Percentiles rank a stretch among this genome's conserved stretches.
These are phyloP conservation scores for Grigorovia yakushimaensis DNA, from an alignment of 805 yeast genomes.

Conservation along the genomic window DNA sequence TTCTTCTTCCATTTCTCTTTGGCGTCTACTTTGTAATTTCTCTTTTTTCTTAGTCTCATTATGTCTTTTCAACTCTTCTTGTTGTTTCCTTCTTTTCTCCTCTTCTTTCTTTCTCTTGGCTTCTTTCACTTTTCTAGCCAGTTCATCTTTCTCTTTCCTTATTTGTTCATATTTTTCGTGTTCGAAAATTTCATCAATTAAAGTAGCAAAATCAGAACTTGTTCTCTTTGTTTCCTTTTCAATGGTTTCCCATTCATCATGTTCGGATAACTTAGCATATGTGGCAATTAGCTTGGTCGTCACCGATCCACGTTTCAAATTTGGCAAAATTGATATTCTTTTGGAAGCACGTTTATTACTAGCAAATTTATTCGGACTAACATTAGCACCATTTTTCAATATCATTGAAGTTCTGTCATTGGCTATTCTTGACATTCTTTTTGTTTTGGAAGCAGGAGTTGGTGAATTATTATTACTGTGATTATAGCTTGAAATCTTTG, in stretches of 20 bases:
- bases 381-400: conserved; percentile 11
- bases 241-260: conserved; percentile 56
- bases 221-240: conserved; percentile 69
- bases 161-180: conserved; percentile 56
- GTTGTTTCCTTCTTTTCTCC: conserved; percentile 24
- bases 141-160: conserved; percentile 40
- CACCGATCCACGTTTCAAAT: conserved; percentile 55
- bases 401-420: conserved; percentile 8
- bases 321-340: conserved; percentile 32
- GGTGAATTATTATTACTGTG: conserved; percentile 19
- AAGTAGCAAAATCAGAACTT: conserved; percentile 65
- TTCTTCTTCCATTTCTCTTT: conserved; percentile 21
- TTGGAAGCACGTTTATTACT: conserved; percentile 16
- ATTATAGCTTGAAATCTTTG: conserved; percentile 18
- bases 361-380: conserved; percentile 1
- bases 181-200: conserved; percentile 68
- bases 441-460: conserved; percentile 23
- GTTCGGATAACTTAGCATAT: conserved; percentile 60
- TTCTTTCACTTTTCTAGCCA: conserved; percentile 36
- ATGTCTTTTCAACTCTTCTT: conserved; percentile 15
- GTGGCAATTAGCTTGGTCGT: conserved; percentile 63
- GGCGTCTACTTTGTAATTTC: conserved; percentile 18
- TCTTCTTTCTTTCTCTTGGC: conserved; percentile 38
- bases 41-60: conserved; percentile 15
- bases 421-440: conserved; percentile 14